These are phyloP conservation scores for Starmerella stigmatis DNA, from an alignment of 805 yeast species.

Conservation along the genomic window DNA sequence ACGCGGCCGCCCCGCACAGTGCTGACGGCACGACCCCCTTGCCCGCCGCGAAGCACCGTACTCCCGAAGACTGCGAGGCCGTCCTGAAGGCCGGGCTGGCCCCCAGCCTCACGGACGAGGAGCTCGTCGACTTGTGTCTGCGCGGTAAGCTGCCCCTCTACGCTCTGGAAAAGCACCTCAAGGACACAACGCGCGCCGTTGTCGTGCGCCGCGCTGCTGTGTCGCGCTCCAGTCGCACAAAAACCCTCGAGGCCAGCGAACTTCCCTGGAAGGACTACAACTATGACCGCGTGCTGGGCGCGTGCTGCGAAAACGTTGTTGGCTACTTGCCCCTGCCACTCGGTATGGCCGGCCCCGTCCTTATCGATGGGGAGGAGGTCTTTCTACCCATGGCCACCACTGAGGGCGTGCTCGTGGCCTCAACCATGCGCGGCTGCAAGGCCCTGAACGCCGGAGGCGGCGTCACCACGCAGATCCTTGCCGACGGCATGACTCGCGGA, in stretches of 20 bases:
- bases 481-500: constrained; percentile 99
- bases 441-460: constrained; percentile 98
- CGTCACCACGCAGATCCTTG: constrained; percentile 77
- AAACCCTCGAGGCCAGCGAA: constrained; percentile 57
- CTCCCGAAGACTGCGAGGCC: constrained; percentile 51
- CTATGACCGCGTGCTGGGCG: constrained; percentile 93
- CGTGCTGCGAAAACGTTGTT: constrained; percentile 97
- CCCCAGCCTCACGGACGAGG: constrained; percentile 55
- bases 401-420: constrained; percentile 97
- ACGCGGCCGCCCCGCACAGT: too few species aligned
- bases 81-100: constrained; percentile 63
- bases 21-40: neutral
- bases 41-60: constrained; percentile 12
- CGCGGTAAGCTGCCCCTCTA: constrained; percentile 79
- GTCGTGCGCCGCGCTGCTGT: constrained; percentile 86
- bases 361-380: constrained; percentile 76
- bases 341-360: constrained; percentile 94
- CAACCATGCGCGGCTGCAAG: constrained; percentile 98
- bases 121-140: constrained; percentile 59
- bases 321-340: constrained; percentile 95
- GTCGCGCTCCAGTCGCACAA: constrained; percentile 70
- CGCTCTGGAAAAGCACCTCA: constrained; percentile 86
- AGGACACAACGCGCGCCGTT: constrained; percentile 86
- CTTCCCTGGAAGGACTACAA: constrained; percentile 79
- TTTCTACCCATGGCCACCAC: constrained; percentile 99